Conservation (phyloP, 2,329 filamentous ascomycete species). For the Fusarium pseudograminearum region DNA sequence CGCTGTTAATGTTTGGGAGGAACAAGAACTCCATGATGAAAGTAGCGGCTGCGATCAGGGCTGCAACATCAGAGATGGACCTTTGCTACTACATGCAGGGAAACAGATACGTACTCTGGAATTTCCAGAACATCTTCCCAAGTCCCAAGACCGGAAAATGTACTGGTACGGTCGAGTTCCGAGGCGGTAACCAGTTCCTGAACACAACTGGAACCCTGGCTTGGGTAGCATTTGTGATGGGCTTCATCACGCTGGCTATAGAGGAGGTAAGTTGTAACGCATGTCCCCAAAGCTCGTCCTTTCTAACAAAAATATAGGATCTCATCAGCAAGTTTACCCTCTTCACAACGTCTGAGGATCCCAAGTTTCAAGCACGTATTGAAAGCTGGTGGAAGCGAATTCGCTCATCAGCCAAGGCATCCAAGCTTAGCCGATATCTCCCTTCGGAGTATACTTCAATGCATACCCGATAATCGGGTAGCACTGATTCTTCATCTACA, state of each 20-base stretch:
- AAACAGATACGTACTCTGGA: conserved; percentile 56
- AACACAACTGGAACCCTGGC: conserved; percentile 53
- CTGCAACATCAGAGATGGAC: conserved; percentile 46
- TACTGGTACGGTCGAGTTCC: conserved; percentile 56
- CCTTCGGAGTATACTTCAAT: conserved; percentile 52
- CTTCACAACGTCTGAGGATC: conserved; percentile 47
- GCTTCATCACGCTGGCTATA: conserved; percentile 53
- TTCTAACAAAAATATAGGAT: conserved; percentile 45
- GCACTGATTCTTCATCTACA: not conserved
- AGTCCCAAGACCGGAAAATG: conserved; percentile 54
- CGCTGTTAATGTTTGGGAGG: conserved; percentile 48
- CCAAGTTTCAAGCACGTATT: conserved; percentile 48
- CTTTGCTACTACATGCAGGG: conserved; percentile 56
- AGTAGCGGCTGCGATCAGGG: conserved; percentile 50
- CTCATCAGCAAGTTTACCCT: conserved; percentile 48
- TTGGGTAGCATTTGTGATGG: conserved; percentile 56
- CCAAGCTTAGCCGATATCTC: conserved; percentile 51
- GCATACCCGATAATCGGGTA: conserved; percentile 45
- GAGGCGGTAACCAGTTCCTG: conserved; percentile 56
- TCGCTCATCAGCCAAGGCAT: conserved; percentile 52
- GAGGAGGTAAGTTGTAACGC: conserved; percentile 49
- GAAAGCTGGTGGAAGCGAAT: conserved; percentile 53
- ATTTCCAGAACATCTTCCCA: conserved; percentile 56
- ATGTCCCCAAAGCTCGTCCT: not conserved
- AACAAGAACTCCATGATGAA: conserved; percentile 42